Evolutionary conservation across 176 grass and related monocot genomes (phyloP).

Genomic region (Ensete glaucum): DNA sequence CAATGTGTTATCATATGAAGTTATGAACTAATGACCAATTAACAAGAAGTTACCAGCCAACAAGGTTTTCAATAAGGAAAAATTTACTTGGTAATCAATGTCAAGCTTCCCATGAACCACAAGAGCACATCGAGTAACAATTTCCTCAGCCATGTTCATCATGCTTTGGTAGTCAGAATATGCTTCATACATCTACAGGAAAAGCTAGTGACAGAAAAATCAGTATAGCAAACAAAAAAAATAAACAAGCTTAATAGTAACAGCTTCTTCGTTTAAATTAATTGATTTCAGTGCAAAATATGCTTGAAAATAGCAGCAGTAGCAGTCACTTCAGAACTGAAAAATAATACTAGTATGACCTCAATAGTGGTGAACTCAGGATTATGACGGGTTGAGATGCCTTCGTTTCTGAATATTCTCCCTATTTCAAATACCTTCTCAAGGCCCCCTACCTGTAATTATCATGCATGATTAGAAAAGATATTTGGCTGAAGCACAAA

Average conservation of each 20-base stretch:
- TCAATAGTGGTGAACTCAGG: conserved; percentile 99
- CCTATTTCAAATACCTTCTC: conserved; percentile 98
- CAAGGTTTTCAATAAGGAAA: neutral
- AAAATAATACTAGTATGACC: conserved; percentile 25
- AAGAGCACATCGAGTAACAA: conserved; percentile 74
- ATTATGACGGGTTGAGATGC: conserved; percentile 97
- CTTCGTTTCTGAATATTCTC: conserved; percentile 98
- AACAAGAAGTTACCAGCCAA: too few relatives aligned
- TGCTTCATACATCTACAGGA: conserved; percentile 95
- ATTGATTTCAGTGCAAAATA: neutral
- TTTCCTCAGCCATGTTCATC: conserved; percentile 98
- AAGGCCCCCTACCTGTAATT: conserved; percentile 75
- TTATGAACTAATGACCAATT: too few relatives aligned
- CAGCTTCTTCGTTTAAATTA: neutral
- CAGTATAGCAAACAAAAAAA: neutral
- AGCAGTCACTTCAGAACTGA: conserved; percentile 15
- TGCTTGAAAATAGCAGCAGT: neutral
- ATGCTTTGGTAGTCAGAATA: conserved; percentile 99
- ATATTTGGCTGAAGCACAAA: conserved; percentile 1
- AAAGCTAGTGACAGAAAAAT: conserved; percentile 17
- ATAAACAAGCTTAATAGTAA: neutral
- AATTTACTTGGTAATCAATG: conserved; percentile 77
- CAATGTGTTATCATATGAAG: too few relatives aligned
- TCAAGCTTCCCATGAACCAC: conserved; percentile 63
- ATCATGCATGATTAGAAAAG: conserved; percentile 4